Evolutionary conservation across 495 filamentous ascomycete genomes (phyloP), one percentile per base, ranked within the genome.

Genomic region (Hypoxylon fuscum): DNA sequence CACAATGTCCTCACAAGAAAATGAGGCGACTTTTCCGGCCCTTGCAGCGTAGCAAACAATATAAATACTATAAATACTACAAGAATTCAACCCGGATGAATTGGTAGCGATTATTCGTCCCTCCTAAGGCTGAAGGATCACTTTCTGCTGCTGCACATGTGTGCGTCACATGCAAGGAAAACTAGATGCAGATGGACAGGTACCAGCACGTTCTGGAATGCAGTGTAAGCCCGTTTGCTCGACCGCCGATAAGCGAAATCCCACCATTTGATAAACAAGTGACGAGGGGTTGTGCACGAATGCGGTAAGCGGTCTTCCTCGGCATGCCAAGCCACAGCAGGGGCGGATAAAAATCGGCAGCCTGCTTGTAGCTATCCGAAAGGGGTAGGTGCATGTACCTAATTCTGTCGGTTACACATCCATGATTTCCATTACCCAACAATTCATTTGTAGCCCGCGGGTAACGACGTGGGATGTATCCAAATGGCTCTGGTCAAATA

Each of bases 71-170:
- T 14, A n/a, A n/a, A n/a, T n/a, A n/a, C n/a, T n/a, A n/a, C n/a
- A n/a, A n/a, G n/a, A n/a, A n/a, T n/a, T n/a, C n/a, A n/a, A n/a
- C 40, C 18, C 11, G 40, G 15, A 23, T 21, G 21, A 55, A 62
- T 55, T 45, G 51, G 20, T 37, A 1, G 27, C 44, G 27, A 27
- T 46, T 34, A 65, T 65, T 65, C 45, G 55, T 41, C 35, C 14
- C 6, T 34, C 32, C 38, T 59, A 66, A 56, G 62, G 62, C 62
- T 60, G 62, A 66, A 66, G 62, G 62, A 66, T 66, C 38, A 9
- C 18, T 46, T 31, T 3, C 25, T 38, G 29, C 20, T 38, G 8
- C 9, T n/a, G 22, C 18, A 20, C 8, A 25, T 55, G 23, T 51
- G 45, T 27, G 25, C 25, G 8, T 27, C 25, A 3, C 25, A 27